Conservation (phyloP, 1,139 yeast genomes). For the Zygoascus meyerae region DNA sequence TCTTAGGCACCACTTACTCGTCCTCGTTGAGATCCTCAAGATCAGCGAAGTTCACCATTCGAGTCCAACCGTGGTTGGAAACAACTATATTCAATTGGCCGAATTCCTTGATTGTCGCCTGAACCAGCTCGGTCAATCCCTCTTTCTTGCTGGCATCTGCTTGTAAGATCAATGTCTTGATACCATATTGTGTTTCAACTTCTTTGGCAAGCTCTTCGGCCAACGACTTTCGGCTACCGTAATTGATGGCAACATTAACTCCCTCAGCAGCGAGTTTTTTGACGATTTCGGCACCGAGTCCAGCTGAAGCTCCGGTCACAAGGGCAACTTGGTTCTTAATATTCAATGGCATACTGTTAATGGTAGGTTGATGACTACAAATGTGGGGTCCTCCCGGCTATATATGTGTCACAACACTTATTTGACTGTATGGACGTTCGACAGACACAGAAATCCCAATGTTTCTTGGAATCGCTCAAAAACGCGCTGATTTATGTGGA, state of each 20-base stretch:
- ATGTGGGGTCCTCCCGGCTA: not conserved
- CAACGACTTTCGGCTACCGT: slow-evolving; percentile 28
- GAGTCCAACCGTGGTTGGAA: slow-evolving; percentile 32
- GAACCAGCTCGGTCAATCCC: slow-evolving; percentile 22
- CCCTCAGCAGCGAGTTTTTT: slow-evolving; percentile 27
- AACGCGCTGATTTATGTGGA: no score
- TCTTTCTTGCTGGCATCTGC: slow-evolving; percentile 22
- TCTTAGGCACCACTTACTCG: slow-evolving; percentile 19
- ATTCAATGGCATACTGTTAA: slow-evolving; percentile 13
- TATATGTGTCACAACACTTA: no score
- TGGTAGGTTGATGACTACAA: not conserved
- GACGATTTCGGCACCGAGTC: slow-evolving; percentile 29
- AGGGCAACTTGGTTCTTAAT: slow-evolving; percentile 25
- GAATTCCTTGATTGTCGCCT: slow-evolving; percentile 22
- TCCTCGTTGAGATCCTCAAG: slow-evolving; percentile 24
- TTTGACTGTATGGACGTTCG: no score
- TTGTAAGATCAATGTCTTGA: slow-evolving; percentile 23
- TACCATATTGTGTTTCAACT: slow-evolving; percentile 15
- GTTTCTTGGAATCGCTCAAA: no score
- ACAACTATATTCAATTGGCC: slow-evolving; percentile 30
- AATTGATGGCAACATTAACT: slow-evolving; percentile 31
- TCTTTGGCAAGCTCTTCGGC: slow-evolving; percentile 29
- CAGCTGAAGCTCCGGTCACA: slow-evolving; percentile 32
- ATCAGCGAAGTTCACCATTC: slow-evolving; percentile 18
- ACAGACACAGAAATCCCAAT: no score